Base-by-base conservation (phyloP, 1,284 basidiomycete species). In the Ustanciosporium gigantosporum region DNA sequence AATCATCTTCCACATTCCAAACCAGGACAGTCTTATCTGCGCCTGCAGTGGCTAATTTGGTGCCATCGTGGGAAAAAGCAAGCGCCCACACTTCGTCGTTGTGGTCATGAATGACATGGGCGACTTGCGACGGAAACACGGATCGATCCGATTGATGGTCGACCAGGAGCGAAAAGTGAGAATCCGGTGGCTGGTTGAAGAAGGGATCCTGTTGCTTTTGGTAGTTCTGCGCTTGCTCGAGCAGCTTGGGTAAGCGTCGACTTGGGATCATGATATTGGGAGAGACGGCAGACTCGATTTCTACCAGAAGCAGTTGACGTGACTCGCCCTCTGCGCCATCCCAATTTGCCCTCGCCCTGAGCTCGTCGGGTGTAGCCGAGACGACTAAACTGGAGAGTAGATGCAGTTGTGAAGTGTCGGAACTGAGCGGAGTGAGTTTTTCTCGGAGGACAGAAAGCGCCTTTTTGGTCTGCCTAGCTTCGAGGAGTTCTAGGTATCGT, bases 401-500 rank as follows among this genome's bases (percentile, higher is more conserved):
- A 36, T 74, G 67, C 3, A 73, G 53, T 24, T 61, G 39, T 9
- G 65, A 56, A 1, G 71, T 61, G 25, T 66, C 69, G 21, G 56
- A 64, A 22, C 64, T 67, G 25, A 74, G 51, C 36, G 89, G 88
- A 2, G 91, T 89, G 23, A 98, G 81, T 75, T 93, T 91, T 60
- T 88, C 86, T 41, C 94, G 85, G 38, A 98, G 81, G 4, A 95
- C 88, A 31, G 87, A 84, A 31, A 98, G 80, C 9, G 95, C 94
- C 65, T 85, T 84, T 43, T 89, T 89, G 11, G 86, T 88, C 79
- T 88, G 87, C 56, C 85, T 84, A 2, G 85, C 82, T 73, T 97
- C 94, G 39, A 98, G 82, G n/a, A 90, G 82, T 76, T 98, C 94
- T 34, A 98, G 83, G 78, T 96, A 98, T 80, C 95, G 93, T 83